Percentiles rank a stretch among this genome's conserved stretches.
phyloP scores from a whole-genome alignment of 169 alveolate species.

The Plasmodium cynomolgi region DNA sequence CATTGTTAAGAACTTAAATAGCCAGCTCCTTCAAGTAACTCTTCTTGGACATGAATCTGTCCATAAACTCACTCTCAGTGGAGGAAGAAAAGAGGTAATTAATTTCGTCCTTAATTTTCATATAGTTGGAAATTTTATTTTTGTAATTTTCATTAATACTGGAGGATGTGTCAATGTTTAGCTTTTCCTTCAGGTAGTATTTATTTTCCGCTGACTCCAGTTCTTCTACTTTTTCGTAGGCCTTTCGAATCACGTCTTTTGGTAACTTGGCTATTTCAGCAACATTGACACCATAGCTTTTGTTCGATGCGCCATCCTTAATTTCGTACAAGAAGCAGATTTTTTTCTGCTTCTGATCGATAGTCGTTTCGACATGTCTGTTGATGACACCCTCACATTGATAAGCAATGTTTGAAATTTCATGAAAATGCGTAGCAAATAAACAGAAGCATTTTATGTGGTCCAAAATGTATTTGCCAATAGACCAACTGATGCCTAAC shows the following conservation, averaged over 20 bases:
- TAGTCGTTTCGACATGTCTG: conserved; percentile 87
- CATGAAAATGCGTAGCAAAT: conserved; percentile 99
- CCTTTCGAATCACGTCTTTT: conserved; percentile 77
- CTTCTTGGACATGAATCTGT: conserved; percentile 60
- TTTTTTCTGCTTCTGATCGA: conserved; percentile 75
- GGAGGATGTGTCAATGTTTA: conserved; percentile 51
- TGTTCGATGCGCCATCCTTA: conserved; percentile 91
- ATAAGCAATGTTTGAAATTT: conserved; percentile 93
- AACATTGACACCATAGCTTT: conserved; percentile 95
- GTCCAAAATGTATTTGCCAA: conserved; percentile 93
- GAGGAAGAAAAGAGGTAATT: conserved; percentile 35
- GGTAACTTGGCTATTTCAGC: conserved; percentile 95
- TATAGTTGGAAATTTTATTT: conserved; percentile 64
- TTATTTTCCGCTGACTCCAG: conserved; percentile 72
- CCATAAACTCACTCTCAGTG: conserved; percentile 36
- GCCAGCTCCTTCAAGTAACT: conserved; percentile 37
- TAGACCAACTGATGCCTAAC: conserved; percentile 98
- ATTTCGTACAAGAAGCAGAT: conserved; percentile 91
- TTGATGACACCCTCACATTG: conserved; percentile 91
- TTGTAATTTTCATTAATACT: conserved; percentile 37
- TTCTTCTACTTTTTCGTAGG: conserved; percentile 74
- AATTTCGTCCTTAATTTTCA: conserved; percentile 66
- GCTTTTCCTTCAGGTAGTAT: conserved; percentile 65
- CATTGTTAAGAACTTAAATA: background rate
- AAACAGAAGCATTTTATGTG: conserved; percentile 93